These are phyloP conservation scores for Trichophaea hybrida DNA, from an alignment of 2,329 filamentous ascomycete species.

Conservation along the genomic window DNA sequence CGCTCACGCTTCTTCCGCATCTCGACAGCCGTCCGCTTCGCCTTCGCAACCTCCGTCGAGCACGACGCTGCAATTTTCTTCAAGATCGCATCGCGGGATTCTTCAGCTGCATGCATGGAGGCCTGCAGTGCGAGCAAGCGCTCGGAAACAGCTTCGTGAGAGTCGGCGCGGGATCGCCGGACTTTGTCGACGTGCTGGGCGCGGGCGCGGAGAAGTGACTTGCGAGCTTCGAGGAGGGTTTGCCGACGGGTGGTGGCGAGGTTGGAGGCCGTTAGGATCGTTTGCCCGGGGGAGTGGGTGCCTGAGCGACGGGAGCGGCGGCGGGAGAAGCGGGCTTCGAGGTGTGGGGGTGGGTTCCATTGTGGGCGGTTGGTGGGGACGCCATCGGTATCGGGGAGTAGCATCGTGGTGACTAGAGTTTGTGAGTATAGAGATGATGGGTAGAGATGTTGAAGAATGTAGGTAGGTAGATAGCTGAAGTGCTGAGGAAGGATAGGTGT, in stretches of 20 bases:
- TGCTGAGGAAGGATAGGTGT: neutral
- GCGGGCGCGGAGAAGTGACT: constrained; percentile 62
- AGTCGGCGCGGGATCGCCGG: constrained; percentile 50
- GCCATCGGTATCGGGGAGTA: constrained; percentile 16
- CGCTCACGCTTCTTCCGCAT: constrained; percentile 69
- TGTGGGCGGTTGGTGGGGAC: constrained; percentile 7
- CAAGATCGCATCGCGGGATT: constrained; percentile 64
- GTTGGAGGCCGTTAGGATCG: constrained; percentile 10
- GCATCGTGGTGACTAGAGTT: constrained; percentile 2
- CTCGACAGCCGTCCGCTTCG: constrained; percentile 67
- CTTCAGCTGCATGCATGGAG: constrained; percentile 40
- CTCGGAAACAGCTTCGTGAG: constrained; percentile 43
- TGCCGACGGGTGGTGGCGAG: constrained; percentile 45
- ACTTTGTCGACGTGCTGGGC: constrained; percentile 76
- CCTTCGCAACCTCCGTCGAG: constrained; percentile 67
- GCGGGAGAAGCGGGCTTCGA: constrained; percentile 19
- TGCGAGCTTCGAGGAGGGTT: constrained; percentile 67
- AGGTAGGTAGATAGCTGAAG: neutral
- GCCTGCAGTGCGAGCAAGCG: constrained; percentile 46
- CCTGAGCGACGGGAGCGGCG: constrained; percentile 16
- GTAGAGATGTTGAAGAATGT: constrained; percentile 1
- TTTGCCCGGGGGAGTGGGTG: constrained; percentile 9
- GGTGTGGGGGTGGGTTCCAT: constrained; percentile 21
- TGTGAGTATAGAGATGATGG: constrained; percentile 3
- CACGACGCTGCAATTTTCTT: constrained; percentile 69